These are phyloP conservation scores for Puccinia horiana DNA, from an alignment of 1,284 basidiomycete species.

Conservation along the genomic window DNA sequence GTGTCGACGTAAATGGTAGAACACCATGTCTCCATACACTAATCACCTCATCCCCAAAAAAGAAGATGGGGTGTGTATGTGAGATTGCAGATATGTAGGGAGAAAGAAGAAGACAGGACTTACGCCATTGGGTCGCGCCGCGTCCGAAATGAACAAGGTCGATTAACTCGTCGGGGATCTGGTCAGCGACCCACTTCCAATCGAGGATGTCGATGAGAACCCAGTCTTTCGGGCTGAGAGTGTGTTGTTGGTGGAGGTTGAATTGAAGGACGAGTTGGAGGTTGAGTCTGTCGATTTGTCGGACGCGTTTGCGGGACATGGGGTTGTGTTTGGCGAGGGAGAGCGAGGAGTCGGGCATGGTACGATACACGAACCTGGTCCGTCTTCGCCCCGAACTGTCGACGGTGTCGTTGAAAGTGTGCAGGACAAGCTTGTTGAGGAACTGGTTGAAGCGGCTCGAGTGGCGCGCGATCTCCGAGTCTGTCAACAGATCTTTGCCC, in stretches of 20 bases:
- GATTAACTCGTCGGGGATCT: conserved; percentile 4
- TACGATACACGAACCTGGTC: conserved; percentile 13
- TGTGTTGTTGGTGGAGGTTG: background rate
- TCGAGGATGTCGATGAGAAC: conserved; percentile 13
- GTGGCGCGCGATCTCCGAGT: background rate
- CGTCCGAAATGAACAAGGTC: conserved; percentile 26
- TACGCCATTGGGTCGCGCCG: conserved; percentile 26
- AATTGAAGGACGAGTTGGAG: background rate
- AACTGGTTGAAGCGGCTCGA: background rate
- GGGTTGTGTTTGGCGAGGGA: conserved; percentile 15
- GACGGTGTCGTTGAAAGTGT: background rate
- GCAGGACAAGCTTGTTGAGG: background rate
- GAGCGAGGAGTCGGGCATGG: conserved; percentile 31
- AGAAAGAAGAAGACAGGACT: background rate
- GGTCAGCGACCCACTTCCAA: background rate
- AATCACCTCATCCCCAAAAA: background rate
- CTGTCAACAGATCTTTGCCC: background rate
- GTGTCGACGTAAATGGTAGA: background rate
- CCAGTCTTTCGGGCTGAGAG: background rate
- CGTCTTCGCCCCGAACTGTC: background rate
- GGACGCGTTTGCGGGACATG: conserved; percentile 24
- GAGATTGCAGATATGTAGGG: background rate
- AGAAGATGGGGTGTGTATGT: background rate
- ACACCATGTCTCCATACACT: conserved; percentile 34
- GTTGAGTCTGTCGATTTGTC: background rate